These are phyloP conservation scores for Capillidium rhysosporum DNA, from an alignment of 371 early-diverging fungal species.

Conservation along the genomic window DNA sequence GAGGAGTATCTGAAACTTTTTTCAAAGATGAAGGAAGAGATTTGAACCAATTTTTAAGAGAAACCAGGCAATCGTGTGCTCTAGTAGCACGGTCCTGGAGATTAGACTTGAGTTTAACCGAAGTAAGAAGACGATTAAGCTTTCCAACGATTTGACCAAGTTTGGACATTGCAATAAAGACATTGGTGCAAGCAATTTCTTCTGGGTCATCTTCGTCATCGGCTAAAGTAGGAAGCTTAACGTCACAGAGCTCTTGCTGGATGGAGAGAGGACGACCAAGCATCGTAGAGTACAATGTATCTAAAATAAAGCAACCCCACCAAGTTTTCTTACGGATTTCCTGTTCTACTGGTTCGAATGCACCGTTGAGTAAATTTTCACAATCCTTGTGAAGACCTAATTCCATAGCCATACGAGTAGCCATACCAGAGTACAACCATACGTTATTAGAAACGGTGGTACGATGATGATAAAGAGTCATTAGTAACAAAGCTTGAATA, in stretches of 20 bases:
- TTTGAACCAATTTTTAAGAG: slow-evolving; percentile 7
- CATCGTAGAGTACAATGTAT: slow-evolving; percentile 10
- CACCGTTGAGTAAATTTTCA: slow-evolving; percentile 21
- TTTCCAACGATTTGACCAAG: slow-evolving; percentile 6
- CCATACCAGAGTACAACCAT: slow-evolving; percentile 20
- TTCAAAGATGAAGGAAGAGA: slow-evolving; percentile 2
- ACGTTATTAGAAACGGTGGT: slow-evolving; percentile 13
- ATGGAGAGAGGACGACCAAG: slow-evolving; percentile 7
- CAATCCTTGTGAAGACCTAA: slow-evolving; percentile 36
- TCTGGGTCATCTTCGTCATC: slow-evolving; percentile 7
- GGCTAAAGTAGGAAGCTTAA: slow-evolving; percentile 4
- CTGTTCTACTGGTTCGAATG: slow-evolving; percentile 22
- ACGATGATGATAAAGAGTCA: slow-evolving; percentile 10
- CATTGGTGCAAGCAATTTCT: neutral
- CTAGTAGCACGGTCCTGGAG: slow-evolving; percentile 3
- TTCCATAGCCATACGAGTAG: slow-evolving; percentile 37
- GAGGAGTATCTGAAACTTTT: neutral
- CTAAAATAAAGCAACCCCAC: slow-evolving; percentile 39
- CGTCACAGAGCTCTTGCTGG: slow-evolving; percentile 6
- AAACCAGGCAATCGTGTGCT: slow-evolving; percentile 3
- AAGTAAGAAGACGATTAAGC: slow-evolving; percentile 4
- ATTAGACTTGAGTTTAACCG: slow-evolving; percentile 6
- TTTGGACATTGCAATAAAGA: slow-evolving; percentile 6
- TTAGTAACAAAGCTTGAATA: slow-evolving; percentile 17
- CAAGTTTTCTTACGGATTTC: slow-evolving; percentile 33